Conservation (phyloP, 1,284 basidiomycete genomes). For the Ustilago tritici region DNA sequence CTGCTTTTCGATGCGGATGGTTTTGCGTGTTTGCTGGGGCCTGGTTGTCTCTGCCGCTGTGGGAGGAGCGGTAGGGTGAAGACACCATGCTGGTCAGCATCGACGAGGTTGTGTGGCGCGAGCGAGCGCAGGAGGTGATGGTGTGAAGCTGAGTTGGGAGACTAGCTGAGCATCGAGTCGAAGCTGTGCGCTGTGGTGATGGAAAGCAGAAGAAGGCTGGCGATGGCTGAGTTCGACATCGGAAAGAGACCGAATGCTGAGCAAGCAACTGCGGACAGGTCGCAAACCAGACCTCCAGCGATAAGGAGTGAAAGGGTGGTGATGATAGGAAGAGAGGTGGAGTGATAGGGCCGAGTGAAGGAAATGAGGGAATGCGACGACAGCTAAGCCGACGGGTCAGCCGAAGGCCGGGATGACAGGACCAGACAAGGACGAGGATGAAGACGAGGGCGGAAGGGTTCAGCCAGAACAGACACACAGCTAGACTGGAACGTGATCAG, state of each 20-base stretch:
- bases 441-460: too few species aligned
- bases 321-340: not conserved
- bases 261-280: not conserved
- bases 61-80: constrained; percentile 11
- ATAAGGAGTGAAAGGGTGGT: not conserved
- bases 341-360: not conserved
- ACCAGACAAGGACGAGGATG: not conserved
- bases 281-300: not conserved
- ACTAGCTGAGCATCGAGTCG: not conserved
- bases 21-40: constrained; percentile 19
- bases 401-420: not conserved
- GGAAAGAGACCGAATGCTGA: not conserved
- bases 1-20: constrained; percentile 17
- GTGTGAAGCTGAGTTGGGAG: not conserved
- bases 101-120: not conserved
- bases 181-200: not conserved
- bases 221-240: too few species aligned
- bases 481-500: too few species aligned
- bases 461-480: not conserved
- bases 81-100: constrained; percentile 14
- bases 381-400: constrained; percentile 1
- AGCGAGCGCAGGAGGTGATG: not conserved
- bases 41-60: constrained; percentile 3
- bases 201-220: not conserved
- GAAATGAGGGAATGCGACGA: not conserved